Conservation (phyloP, 2,329 filamentous ascomycete genomes). For the Exophiala sideris region DNA sequence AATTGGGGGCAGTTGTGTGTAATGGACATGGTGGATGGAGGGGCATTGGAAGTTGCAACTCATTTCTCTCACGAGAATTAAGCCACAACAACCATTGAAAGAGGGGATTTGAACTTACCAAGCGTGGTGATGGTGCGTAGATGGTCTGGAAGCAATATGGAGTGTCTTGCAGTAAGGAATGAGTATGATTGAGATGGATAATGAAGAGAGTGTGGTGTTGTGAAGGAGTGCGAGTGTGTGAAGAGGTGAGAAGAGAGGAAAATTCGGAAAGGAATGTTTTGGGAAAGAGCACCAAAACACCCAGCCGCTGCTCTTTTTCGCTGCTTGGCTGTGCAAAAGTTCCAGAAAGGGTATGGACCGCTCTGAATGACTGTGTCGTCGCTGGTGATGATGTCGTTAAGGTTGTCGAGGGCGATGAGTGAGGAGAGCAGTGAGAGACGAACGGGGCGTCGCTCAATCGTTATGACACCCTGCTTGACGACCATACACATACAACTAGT, state of each 20-base stretch:
- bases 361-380: conserved; percentile 3
- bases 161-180: conserved; percentile 10
- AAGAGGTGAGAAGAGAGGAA: conserved; percentile 2
- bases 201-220: conserved; percentile 9
- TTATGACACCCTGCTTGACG: too few relatives aligned
- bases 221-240: conserved; percentile 11
- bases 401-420: background rate
- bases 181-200: conserved; percentile 9
- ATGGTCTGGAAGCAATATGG: conserved; percentile 9
- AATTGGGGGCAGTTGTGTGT: background rate
- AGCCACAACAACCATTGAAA: background rate
- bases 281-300: conserved; percentile 12
- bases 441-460: background rate
- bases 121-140: conserved; percentile 13
- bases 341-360: conserved; percentile 11
- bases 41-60: background rate
- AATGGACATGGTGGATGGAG: background rate
- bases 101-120: conserved; percentile 2
- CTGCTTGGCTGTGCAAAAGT: background rate
- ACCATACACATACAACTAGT: too few relatives aligned
- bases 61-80: background rate
- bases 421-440: conserved; percentile 1
- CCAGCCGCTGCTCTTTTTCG: too few relatives aligned
- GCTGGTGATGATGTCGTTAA: background rate
- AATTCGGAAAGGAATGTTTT: conserved; percentile 7